phyloP scores from a whole-genome alignment of 805 yeast species.

The Candida suzukii region DNA sequence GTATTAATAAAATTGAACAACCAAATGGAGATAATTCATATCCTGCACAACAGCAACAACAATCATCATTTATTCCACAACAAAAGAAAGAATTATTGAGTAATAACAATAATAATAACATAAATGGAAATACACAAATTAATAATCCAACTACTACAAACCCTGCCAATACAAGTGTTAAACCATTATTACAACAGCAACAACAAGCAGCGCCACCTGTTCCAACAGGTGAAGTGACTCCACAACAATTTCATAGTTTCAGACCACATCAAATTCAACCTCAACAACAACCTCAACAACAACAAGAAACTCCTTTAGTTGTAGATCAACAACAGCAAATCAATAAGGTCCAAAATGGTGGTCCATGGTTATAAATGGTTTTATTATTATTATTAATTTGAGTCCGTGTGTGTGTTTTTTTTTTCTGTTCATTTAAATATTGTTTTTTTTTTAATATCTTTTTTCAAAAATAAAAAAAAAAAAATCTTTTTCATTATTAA shows the following conservation, averaged over 20 bases:
- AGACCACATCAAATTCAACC: conserved; percentile 11
- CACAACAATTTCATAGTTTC: conserved; percentile 4
- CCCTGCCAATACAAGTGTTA: conserved; percentile 2
- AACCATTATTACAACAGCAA: conserved; percentile 11
- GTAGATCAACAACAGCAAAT: conserved; percentile 4
- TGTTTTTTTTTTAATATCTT: background rate
- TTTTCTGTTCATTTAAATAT: background rate
- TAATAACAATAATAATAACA: conserved; percentile 19
- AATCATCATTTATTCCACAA: background rate
- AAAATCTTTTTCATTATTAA: no score
- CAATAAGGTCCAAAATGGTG: conserved; percentile 1
- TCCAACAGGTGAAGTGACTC: conserved; percentile 12
- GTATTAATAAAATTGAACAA: conserved; percentile 1
- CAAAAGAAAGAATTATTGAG: background rate
- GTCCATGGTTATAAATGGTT: background rate
- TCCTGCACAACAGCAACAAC: no score
- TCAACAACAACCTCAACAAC: conserved; percentile 3
- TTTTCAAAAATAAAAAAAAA: no score
- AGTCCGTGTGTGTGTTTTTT: background rate
- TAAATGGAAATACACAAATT: conserved; percentile 8
- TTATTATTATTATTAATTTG: background rate
- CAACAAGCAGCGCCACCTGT: conserved; percentile 20
- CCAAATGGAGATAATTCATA: conserved; percentile 5
- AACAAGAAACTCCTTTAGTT: conserved; percentile 1
- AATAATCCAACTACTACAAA: conserved; percentile 18